Evolutionary conservation across 805 yeast genomes (phyloP).

Genomic region (Starmerella stigmatis): DNA sequence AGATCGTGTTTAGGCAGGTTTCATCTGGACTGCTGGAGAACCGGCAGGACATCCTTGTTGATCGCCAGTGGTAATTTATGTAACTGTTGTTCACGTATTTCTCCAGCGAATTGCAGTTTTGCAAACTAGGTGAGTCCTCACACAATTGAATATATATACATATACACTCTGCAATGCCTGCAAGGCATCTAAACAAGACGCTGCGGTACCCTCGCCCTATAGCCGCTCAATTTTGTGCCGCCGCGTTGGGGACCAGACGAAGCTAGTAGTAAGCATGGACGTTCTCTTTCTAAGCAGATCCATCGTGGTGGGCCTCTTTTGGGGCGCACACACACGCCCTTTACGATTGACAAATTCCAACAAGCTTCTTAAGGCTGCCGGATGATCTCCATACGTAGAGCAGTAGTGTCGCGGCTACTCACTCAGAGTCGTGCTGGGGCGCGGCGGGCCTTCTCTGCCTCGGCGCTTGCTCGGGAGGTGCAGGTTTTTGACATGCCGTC

Average conservation of each 20-base stretch:
- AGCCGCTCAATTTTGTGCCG: no score
- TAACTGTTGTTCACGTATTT: no score
- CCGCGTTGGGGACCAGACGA: not conserved
- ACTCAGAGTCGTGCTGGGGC: not conserved
- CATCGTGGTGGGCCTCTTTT: not conserved
- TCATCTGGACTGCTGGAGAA: no score
- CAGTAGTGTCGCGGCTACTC: conserved; percentile 2
- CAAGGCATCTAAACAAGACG: no score
- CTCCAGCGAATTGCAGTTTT: no score
- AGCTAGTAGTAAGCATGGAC: not conserved
- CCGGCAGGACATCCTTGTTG: no score
- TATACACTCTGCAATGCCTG: no score
- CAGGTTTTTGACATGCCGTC: conserved; percentile 79
- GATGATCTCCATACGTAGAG: not conserved
- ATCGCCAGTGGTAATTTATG: no score
- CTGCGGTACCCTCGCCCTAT: not conserved
- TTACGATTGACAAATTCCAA: not conserved
- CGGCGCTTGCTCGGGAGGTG: conserved; percentile 9
- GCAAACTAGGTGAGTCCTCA: no score
- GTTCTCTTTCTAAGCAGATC: conserved; percentile 5
- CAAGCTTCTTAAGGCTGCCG: not conserved
- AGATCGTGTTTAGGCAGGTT: no score
- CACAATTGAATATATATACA: no score
- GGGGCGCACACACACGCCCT: not conserved
- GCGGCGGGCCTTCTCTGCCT: conserved; percentile 4